phyloP scores from a whole-genome alignment of 805 yeast species.

The Yamadazyma takamatsuzukensis region DNA sequence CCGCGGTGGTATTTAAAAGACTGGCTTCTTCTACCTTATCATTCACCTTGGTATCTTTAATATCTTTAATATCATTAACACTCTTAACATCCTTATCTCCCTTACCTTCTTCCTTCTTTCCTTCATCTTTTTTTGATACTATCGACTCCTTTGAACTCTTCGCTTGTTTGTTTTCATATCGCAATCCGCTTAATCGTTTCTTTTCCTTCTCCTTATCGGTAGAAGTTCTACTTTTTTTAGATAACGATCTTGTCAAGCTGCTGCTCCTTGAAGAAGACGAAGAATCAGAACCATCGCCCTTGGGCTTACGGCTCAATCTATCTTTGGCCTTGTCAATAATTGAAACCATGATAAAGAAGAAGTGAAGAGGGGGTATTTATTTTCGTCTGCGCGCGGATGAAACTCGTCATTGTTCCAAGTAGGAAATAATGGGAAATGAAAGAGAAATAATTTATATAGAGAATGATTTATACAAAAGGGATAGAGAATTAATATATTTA shows the following conservation, averaged over 20 bases:
- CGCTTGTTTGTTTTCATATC: slow-evolving; percentile 5
- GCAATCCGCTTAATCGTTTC: slow-evolving; percentile 14
- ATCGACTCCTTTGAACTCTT: slow-evolving; percentile 7
- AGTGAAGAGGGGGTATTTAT: too few species aligned
- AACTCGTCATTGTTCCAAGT: too few species aligned
- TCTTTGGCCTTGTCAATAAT: slow-evolving; percentile 11
- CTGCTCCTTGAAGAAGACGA: slow-evolving; percentile 3
- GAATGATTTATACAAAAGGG: not conserved
- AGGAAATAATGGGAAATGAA: not conserved
- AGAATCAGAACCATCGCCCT: slow-evolving; percentile 2
- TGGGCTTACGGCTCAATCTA: slow-evolving; percentile 3
- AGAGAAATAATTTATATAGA: not conserved
- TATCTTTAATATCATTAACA: not conserved
- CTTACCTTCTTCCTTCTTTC: slow-evolving; percentile 1
- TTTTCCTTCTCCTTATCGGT: slow-evolving; percentile 9
- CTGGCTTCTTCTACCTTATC: not conserved
- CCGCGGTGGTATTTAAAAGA: not conserved
- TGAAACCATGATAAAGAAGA: slow-evolving; percentile 10
- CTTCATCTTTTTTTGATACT: not conserved
- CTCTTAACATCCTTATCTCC: slow-evolving; percentile 1
- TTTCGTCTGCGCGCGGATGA: too few species aligned
- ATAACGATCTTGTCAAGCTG: slow-evolving; percentile 5
- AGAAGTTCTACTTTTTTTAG: slow-evolving; percentile 6
- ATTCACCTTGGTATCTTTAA: not conserved
- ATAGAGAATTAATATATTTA: not conserved